These are phyloP conservation scores for Wickerhamomyces canadensis DNA, from an alignment of 805 yeast genomes.

Conservation along the genomic window DNA sequence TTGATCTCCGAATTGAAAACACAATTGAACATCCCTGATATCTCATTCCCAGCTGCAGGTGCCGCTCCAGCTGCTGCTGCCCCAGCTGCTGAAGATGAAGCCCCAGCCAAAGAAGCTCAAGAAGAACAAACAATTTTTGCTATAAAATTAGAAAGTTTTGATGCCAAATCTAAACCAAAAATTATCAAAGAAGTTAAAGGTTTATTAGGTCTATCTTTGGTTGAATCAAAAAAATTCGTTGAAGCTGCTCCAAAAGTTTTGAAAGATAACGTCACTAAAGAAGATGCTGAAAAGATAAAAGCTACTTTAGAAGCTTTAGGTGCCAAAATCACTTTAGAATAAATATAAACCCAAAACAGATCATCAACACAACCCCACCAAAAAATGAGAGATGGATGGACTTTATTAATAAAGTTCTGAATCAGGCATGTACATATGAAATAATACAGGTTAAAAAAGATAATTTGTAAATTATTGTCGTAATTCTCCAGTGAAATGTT, in stretches of 20 bases:
- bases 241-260: constrained; percentile 95
- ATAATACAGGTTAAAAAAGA: constrained; percentile 1
- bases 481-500: no score
- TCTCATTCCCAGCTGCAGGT: constrained; percentile 73
- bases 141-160: constrained; percentile 88
- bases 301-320: constrained; percentile 89
- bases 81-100: constrained; percentile 67
- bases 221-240: constrained; percentile 96
- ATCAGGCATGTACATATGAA: constrained; percentile 3
- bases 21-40: constrained; percentile 89
- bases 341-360: no score
- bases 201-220: constrained; percentile 84
- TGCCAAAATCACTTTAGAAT: constrained; percentile 88
- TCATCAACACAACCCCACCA: no score
- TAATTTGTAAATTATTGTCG: no score
- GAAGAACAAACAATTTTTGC: constrained; percentile 93
- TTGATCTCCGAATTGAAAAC: constrained; percentile 75
- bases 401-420: background rate
- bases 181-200: constrained; percentile 95
- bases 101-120: constrained; percentile 65
- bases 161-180: constrained; percentile 94
- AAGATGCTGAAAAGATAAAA: constrained; percentile 96
- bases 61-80: constrained; percentile 57
- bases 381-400: background rate
- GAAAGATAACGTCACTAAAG: constrained; percentile 95